phyloP scores from a whole-genome alignment of 2,329 filamentous ascomycete species.

The Colletotrichum lini region DNA sequence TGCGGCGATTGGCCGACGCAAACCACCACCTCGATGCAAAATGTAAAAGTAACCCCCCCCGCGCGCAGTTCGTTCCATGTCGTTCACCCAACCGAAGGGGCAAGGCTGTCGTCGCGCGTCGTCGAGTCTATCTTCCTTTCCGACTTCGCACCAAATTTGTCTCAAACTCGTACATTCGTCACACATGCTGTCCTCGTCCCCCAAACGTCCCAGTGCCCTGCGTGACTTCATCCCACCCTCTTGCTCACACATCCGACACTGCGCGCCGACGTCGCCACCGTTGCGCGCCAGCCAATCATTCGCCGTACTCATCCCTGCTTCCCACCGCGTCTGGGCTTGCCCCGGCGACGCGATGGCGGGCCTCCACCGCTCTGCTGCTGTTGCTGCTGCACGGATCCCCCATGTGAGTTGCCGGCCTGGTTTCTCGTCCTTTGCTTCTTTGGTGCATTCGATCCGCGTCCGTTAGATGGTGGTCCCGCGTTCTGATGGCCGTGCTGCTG shows the following conservation, averaged over 20 bases:
- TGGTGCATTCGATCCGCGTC: conserved; percentile 32
- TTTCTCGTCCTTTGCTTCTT: conserved; percentile 36
- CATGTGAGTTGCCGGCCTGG: conserved; percentile 27
- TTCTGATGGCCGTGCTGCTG: conserved; percentile 36
- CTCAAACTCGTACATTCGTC: conserved; percentile 34
- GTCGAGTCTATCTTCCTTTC: conserved; percentile 21
- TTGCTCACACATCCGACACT: conserved; percentile 6
- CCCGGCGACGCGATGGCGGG: conserved; percentile 30
- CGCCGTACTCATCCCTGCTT: conserved; percentile 31
- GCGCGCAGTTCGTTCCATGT: conserved; percentile 32
- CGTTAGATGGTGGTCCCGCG: conserved; percentile 35
- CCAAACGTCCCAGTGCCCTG: conserved; percentile 19
- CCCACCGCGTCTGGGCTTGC: conserved; percentile 41
- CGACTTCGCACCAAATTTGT: conserved; percentile 26
- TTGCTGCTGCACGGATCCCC: conserved; percentile 24
- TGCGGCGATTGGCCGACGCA: conserved; percentile 27
- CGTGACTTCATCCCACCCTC: conserved; percentile 14
- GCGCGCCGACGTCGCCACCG: conserved; percentile 9
- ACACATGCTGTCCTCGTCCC: conserved; percentile 16
- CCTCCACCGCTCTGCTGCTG: conserved; percentile 29
- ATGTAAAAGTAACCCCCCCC: conserved; percentile 31
- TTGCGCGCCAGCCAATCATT: conserved; percentile 31
- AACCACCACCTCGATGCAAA: conserved; percentile 24
- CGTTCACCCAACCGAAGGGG: conserved; percentile 37
- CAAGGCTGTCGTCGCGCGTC: conserved; percentile 36